phyloP scores from a whole-genome alignment of 257 asterid genomes.

The Salvia splendens region DNA sequence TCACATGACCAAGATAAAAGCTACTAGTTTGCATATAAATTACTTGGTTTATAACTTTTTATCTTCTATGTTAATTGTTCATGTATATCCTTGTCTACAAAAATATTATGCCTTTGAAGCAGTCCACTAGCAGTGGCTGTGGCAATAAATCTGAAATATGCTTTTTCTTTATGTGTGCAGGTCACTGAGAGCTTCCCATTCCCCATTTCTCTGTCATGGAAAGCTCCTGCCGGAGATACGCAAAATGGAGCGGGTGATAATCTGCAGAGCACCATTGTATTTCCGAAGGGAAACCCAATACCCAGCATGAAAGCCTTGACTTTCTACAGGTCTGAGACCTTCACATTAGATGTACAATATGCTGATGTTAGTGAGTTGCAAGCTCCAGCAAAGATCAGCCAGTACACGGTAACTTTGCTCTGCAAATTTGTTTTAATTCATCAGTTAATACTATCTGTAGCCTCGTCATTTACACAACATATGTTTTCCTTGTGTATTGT shows the following conservation, averaged over 20 bases:
- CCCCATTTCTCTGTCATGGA: constrained; percentile 82
- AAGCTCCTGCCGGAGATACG: constrained; percentile 59
- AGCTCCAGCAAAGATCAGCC: constrained; percentile 75
- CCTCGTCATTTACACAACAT: background rate
- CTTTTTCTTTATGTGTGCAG: constrained; percentile 39
- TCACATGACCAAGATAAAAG: no score
- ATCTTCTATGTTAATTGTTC: background rate
- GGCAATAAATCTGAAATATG: background rate
- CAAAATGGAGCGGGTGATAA: constrained; percentile 61
- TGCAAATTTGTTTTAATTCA: background rate
- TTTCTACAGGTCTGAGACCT: constrained; percentile 72
- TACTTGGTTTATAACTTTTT: background rate
- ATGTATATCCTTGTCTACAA: background rate
- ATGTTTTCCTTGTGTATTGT: constrained; percentile 1
- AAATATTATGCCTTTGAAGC: background rate
- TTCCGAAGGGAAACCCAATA: constrained; percentile 84
- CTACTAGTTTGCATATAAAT: no score
- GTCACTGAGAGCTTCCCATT: constrained; percentile 79
- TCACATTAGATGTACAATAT: constrained; percentile 68
- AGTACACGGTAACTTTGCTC: constrained; percentile 61
- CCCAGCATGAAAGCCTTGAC: constrained; percentile 94
- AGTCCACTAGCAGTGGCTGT: background rate
- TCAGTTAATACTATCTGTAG: background rate
- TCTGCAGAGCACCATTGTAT: constrained; percentile 74
- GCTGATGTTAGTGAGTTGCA: constrained; percentile 76